Conservation (phyloP, 179 eudicot species). For the Gypsophila paniculata region DNA sequence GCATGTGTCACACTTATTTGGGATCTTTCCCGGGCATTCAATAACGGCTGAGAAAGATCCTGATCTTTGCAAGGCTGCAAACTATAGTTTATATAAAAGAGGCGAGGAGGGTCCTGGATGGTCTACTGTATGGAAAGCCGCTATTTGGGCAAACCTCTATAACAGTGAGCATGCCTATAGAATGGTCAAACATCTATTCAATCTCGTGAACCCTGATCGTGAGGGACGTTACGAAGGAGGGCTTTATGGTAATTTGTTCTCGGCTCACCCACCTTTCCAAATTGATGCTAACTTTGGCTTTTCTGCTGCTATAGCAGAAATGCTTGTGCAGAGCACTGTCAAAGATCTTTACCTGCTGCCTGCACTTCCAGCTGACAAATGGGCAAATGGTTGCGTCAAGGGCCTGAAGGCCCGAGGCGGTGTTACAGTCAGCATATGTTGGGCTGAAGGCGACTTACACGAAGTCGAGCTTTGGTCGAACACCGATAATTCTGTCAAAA, state of each 20-base stretch:
- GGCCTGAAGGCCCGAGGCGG: slow-evolving; percentile 87
- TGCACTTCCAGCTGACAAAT: slow-evolving; percentile 76
- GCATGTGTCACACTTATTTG: slow-evolving; percentile 79
- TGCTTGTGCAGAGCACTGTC: slow-evolving; percentile 82
- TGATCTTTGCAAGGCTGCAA: slow-evolving; percentile 72
- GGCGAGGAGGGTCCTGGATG: slow-evolving; percentile 92
- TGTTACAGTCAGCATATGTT: slow-evolving; percentile 61
- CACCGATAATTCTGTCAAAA: slow-evolving; percentile 28
- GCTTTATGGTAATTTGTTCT: slow-evolving; percentile 71
- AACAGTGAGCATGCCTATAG: slow-evolving; percentile 63
- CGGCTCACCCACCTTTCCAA: slow-evolving; percentile 95
- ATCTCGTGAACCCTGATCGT: slow-evolving; percentile 68
- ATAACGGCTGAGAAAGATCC: slow-evolving; percentile 61
- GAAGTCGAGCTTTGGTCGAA: slow-evolving; percentile 61
- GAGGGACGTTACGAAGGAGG: slow-evolving; percentile 71
- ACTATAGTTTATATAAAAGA: slow-evolving; percentile 49
- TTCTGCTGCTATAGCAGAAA: slow-evolving; percentile 75
- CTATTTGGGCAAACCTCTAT: slow-evolving; percentile 66
- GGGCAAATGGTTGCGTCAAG: slow-evolving; percentile 72
- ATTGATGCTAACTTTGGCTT: slow-evolving; percentile 93
- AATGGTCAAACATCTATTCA: slow-evolving; percentile 77
- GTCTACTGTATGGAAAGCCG: slow-evolving; percentile 91
- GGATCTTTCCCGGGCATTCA: slow-evolving; percentile 73
- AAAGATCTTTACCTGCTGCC: slow-evolving; percentile 74
- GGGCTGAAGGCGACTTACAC: slow-evolving; percentile 63